A percentile compares a stretch with the other conserved stretches of the same genome.
Conservation (phyloP, 2,329 filamentous ascomycete species). For the Neofusicoccum kwambonambiense region DNA sequence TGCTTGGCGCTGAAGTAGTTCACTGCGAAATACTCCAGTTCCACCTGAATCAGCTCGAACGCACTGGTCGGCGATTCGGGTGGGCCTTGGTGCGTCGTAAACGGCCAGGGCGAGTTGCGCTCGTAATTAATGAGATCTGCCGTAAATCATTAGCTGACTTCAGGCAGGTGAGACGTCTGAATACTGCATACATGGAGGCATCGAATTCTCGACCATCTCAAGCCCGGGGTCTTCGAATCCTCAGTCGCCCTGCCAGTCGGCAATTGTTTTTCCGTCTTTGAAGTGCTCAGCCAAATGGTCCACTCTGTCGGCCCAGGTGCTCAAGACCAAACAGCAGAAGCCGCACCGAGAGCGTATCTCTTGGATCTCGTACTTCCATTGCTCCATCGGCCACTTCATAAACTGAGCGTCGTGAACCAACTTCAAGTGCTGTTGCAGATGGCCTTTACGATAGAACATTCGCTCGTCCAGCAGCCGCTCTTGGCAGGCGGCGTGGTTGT, state of each 20-base stretch:
- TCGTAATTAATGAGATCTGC: neutral
- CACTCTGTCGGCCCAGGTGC: slow-evolving; percentile 25
- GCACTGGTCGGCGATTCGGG: neutral
- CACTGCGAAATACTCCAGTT: neutral
- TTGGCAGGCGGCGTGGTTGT: slow-evolving; percentile 26
- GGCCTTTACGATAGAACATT: slow-evolving; percentile 32
- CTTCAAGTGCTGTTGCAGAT: slow-evolving; percentile 29
- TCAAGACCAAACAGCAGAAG: slow-evolving; percentile 26
- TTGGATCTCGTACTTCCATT: slow-evolving; percentile 28
- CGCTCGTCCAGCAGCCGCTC: slow-evolving; percentile 26
- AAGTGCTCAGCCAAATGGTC: slow-evolving; percentile 31
- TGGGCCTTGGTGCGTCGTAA: slow-evolving; percentile 4
- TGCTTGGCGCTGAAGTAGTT: neutral
- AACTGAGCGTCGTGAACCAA: slow-evolving; percentile 24
- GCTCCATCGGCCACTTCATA: slow-evolving; percentile 24
- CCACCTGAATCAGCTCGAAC: neutral
- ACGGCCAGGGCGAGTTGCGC: neutral
- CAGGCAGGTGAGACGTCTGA: neutral
- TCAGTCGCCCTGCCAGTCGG: slow-evolving; percentile 30
- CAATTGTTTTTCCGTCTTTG: slow-evolving; percentile 27
- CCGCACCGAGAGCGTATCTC: slow-evolving; percentile 27
- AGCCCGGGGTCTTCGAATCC: slow-evolving; percentile 24
- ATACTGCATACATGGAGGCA: slow-evolving; percentile 29
- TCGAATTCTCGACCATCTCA: slow-evolving; percentile 24
- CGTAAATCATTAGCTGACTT: neutral